Base-by-base conservation (phyloP, 2,329 filamentous ascomycete genomes). In the Aspergillus persii region DNA sequence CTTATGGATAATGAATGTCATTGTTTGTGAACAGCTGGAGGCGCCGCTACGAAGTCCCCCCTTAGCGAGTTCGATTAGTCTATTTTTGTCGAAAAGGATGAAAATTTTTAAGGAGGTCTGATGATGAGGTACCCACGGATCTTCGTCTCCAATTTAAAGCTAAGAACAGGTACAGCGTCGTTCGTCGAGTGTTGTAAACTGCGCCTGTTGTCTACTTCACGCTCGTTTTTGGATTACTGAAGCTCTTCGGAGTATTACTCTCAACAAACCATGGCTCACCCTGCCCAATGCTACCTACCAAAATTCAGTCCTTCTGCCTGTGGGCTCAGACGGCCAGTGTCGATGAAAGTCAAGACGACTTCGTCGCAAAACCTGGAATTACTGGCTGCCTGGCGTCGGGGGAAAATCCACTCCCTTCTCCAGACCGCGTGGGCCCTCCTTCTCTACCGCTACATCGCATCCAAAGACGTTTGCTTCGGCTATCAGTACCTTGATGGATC, bases 381-480 rank as follows among this genome's bases (percentile, higher is more conserved):
- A 61, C 66, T 72, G 61, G 69, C 71, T 56, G 69, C 71, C 58
- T 73, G 64, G 65, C 60, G 68, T 5, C 63, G 69, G 57, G 64
- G 64, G 2, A 59, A 67, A 46, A 56, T 74, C 47, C 63, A 65
- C 30, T 59, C 66, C 7, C 52, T 72, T 29, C 58, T 82, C 53
- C 74, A 76, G 31, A 74, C 78, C 9, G 76, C 79, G 8, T 82
- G 80, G 80, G 79, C 74, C 1, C 60, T 82, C 46, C 69, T 81
- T 2, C 65, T 82, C 6, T 71, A 77, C 44, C 76, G 74, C 50
- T 81, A 81, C 61, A 77, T 79, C n/a, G 76, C 74, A 2, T 76
- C 76, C 15, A 74, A 80, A 52, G 78, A 82, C 62, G 76, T 82
- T 7, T 72, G 78, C 27, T 83, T 82, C 67, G 81, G 79, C 27